Evolutionary conservation across 116 monocot genomes (phyloP).

Genomic region (Cymodocea nodosa): DNA sequence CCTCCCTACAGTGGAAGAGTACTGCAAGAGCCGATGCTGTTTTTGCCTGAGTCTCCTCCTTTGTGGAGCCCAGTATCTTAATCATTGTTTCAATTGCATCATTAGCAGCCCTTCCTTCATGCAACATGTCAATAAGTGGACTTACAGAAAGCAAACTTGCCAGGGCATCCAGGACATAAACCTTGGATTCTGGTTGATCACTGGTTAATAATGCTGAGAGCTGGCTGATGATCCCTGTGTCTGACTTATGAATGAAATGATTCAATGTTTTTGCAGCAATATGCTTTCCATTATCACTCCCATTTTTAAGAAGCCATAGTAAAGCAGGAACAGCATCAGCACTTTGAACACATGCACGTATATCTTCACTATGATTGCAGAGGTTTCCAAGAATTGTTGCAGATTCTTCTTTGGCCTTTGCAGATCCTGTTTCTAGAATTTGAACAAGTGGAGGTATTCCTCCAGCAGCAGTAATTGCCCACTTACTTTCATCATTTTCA

Average conservation of each 20-base stretch:
- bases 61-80: slow-evolving; percentile 52
- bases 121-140: slow-evolving; percentile 76
- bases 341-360: slow-evolving; percentile 93
- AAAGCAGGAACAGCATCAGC: slow-evolving; percentile 98
- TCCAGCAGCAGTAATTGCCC: slow-evolving; percentile 99
- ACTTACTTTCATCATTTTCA: slow-evolving; percentile 98
- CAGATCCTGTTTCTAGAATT: slow-evolving; percentile 87
- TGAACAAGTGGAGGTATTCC: slow-evolving; percentile 99
- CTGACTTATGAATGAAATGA: slow-evolving; percentile 89
- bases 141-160: slow-evolving; percentile 76
- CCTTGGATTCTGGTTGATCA: slow-evolving; percentile 93
- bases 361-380: slow-evolving; percentile 99
- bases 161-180: slow-evolving; percentile 85
- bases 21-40: slow-evolving; percentile 76
- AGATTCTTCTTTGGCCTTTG: slow-evolving; percentile 98
- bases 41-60: slow-evolving; percentile 93
- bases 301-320: slow-evolving; percentile 94
- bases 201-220: slow-evolving; percentile 82
- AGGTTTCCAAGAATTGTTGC: slow-evolving; percentile 91
- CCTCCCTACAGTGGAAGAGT: slow-evolving; percentile 82
- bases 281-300: slow-evolving; percentile 87
- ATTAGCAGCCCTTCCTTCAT: slow-evolving; percentile 90
- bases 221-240: slow-evolving; percentile 89
- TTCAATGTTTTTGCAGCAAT: slow-evolving; percentile 91
- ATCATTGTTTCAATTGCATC: slow-evolving; percentile 96